Base-by-base conservation (phyloP, 495 filamentous ascomycete species). In the Aspergillus kassunensis region DNA sequence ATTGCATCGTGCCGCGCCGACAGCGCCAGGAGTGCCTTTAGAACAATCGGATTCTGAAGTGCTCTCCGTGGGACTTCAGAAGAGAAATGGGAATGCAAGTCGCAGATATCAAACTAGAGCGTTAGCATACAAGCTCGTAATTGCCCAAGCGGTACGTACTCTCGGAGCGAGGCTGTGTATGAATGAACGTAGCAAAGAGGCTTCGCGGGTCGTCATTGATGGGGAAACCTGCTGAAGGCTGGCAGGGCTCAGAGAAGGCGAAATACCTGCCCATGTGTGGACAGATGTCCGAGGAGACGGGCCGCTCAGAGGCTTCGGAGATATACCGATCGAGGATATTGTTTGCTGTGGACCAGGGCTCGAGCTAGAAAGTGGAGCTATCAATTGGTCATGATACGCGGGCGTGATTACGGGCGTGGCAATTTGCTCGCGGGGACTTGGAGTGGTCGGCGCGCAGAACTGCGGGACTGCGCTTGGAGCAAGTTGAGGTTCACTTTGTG, bases 1-100 rank as follows among this genome's bases (percentile, higher is more conserved):
- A 71, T 70, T 2, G 70, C 68, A 33, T 67, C 64, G 37, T 69
- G 68, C 21, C 70, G 58, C 0, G 70, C 63, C 8, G 70, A 58
- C 1, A 71, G 61, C 4, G 66, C 55, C 12, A 72, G 21, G 0
- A 72, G 51, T 12, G 69, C 67, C 41, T 70, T 69, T 10, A 72
- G 30, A 0, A 72, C 57, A 62, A 72, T 69, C 3, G 66, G 61
- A 4, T 61, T 56, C 33, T 66, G 59, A 10, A 72, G 49, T 8
- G 69, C 64, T 24, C 67, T 52, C 6, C 61, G 57, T 16, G 69
- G 67, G 7, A 72, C 61, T 31, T 66, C 62, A 6, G 61, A 69
- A n/a, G 56, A 59, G 51, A 72, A 72, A 31, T 70, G 61, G 4
- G 64, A 69, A 13, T 64, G 53, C 10, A 57, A 40, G 39, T 72